phyloP scores from a whole-genome alignment of 208 protist genomes.

The Phytomonas sp. region DNA sequence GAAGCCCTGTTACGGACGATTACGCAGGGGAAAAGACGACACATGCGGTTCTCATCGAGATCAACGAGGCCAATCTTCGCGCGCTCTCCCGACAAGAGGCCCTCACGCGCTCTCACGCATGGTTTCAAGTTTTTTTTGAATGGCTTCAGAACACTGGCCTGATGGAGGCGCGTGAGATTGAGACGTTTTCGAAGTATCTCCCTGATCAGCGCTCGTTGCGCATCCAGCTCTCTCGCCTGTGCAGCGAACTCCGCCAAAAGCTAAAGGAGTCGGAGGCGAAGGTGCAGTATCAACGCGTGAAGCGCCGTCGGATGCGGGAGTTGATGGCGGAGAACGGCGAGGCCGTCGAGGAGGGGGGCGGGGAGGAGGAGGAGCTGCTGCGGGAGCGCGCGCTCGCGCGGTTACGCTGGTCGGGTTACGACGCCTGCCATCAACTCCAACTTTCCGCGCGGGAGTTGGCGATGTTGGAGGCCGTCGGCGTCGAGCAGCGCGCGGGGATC shows the following conservation, averaged over 20 bases:
- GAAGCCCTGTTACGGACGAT: conserved; percentile 1
- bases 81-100: conserved; percentile 52
- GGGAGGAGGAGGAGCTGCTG: conserved; percentile 77
- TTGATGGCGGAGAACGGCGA: conserved; percentile 29
- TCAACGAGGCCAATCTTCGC: conserved; percentile 16
- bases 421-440: conserved; percentile 74
- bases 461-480: conserved; percentile 58
- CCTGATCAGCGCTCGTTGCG: conserved; percentile 68
- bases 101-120: conserved; percentile 51
- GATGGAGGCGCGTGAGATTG: conserved; percentile 58
- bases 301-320: conserved; percentile 61
- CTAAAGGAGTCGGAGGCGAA: conserved; percentile 42
- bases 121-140: conserved; percentile 66
- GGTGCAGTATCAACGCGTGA: conserved; percentile 54
- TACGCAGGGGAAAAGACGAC: background rate
- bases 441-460: conserved; percentile 61
- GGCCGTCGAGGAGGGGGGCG: conserved; percentile 49
- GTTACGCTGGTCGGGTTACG: conserved; percentile 67
- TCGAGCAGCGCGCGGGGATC: conserved; percentile 48
- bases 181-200: conserved; percentile 45
- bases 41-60: background rate
- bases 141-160: conserved; percentile 64
- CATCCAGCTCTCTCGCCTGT: conserved; percentile 59
- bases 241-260: conserved; percentile 30
- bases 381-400: conserved; percentile 57